Percentiles rank a stretch among this genome's conserved stretches.
phyloP scores from a whole-genome alignment of 2,329 filamentous ascomycete species.

The Aspergillus sp. region DNA sequence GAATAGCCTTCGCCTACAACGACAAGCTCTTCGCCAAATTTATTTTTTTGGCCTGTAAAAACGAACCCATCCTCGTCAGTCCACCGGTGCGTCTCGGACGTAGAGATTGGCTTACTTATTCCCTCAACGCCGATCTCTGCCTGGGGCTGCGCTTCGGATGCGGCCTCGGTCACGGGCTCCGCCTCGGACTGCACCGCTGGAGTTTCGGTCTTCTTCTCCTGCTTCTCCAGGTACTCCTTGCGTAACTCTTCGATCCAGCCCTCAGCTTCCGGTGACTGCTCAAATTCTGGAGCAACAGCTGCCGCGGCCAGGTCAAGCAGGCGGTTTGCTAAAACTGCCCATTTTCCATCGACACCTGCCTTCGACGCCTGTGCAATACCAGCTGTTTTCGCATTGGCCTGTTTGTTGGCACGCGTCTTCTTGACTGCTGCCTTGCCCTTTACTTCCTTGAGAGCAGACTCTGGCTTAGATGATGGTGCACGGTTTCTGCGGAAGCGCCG shows the following conservation, averaged over 20 bases:
- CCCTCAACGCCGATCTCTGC: conserved; percentile 4
- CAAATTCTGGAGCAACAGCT: conserved; percentile 19
- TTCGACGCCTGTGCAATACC: background rate
- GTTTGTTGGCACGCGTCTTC: background rate
- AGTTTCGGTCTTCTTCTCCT: background rate
- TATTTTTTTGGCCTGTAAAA: conserved; percentile 33
- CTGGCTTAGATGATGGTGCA: conserved; percentile 15
- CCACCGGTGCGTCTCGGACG: conserved; percentile 23
- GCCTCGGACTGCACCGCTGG: background rate
- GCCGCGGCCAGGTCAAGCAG: conserved; percentile 21
- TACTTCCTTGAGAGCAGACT: background rate
- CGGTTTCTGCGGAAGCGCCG: conserved; percentile 20
- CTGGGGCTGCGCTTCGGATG: background rate
- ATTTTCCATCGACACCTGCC: conserved; percentile 1
- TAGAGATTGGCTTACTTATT: conserved; percentile 20
- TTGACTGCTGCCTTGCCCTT: background rate
- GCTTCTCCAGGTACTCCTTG: conserved; percentile 14
- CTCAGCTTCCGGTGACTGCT: conserved; percentile 14
- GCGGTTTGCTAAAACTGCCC: conserved; percentile 12
- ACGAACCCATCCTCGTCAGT: conserved; percentile 35
- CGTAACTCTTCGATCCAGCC: conserved; percentile 20
- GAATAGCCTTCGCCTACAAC: conserved; percentile 26
- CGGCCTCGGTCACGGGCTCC: background rate
- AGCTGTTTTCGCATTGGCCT: background rate
- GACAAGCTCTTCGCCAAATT: conserved; percentile 32